Base-by-base conservation (phyloP, 495 filamentous ascomycete species). In the Aspergillus ellipticus region DNA sequence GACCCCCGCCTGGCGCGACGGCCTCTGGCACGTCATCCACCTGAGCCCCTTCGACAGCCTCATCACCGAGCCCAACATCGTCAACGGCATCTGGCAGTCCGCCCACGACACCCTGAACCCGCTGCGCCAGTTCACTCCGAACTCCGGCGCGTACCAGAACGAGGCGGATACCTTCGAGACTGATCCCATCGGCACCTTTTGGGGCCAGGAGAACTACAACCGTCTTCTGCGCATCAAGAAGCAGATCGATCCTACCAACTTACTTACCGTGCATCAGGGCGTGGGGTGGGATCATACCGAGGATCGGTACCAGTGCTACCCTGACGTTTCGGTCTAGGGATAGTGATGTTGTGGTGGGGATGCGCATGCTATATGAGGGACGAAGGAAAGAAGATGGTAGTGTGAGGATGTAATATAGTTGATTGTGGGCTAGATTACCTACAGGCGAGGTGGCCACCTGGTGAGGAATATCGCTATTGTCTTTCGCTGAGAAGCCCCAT, bases 121-220 rank as follows among this genome's bases (percentile, higher is more conserved):
- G 3, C 45, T 64, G 45, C 51, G 58, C 0, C 48, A 69, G 6
- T 49, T 79, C 10, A 74, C 75, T 2, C 67, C 67, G n/a, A 57
- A 59, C 20, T 67, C 68, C 22, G 75, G 75, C 6, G 62, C 72
- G 2, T 78, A 79, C 54, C 53, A 69, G 46, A 79, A 79, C 43
- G 74, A 81, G 57, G 77, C 68, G 0, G 75, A 79, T 52, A 49
- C 63, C 1, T 73, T 74, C 43, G 59, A 65, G 41, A 57, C 59
- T 1, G 60, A 69, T n/a, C 58, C 49, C 1, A 42, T 54, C 13
- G 10, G 10, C 9, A 58, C 60, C 2, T 69, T 65, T 53, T 69
- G 61, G 59, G 66, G 66, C 0, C 2, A 56, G 45, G 61, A 66
- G 19, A 77, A 80, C 45, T 75, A 78, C 46, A 60, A 49, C 6